Conservation (phyloP, 495 filamentous ascomycete genomes). For the Lophiostoma macrostomum region DNA sequence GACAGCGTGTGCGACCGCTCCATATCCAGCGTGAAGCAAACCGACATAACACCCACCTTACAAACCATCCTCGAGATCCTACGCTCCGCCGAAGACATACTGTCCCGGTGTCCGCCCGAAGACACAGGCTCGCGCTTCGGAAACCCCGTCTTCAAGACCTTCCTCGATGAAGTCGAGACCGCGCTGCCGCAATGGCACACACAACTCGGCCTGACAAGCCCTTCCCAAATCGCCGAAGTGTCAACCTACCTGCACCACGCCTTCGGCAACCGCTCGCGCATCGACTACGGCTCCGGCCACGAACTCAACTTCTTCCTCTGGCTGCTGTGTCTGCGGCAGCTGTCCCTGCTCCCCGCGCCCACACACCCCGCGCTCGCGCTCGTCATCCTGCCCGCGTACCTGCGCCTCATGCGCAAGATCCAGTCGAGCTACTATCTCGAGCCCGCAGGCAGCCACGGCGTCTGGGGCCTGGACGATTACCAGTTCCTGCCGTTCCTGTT, state of each 20-base stretch:
- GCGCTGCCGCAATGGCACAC: constrained; percentile 55
- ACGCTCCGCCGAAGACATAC: constrained; percentile 58
- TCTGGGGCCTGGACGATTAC: constrained; percentile 98
- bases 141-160: constrained; percentile 82
- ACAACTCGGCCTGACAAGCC: constrained; percentile 37
- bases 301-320: constrained; percentile 95
- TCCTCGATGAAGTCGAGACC: constrained; percentile 69
- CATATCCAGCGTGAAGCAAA: constrained; percentile 61
- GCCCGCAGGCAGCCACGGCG: constrained; percentile 72
- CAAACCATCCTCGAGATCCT: constrained; percentile 67
- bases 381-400: constrained; percentile 74
- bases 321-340: constrained; percentile 83
- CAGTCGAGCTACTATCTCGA: constrained; percentile 93
- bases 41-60: constrained; percentile 55
- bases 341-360: constrained; percentile 57
- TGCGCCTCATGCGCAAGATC: constrained; percentile 73
- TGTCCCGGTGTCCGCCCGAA: constrained; percentile 67
- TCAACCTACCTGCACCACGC: constrained; percentile 77
- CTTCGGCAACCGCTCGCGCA: constrained; percentile 80
- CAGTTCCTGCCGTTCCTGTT: constrained; percentile 96
- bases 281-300: constrained; percentile 96
- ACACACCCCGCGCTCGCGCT: constrained; percentile 74
- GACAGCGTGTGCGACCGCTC: constrained; percentile 75
- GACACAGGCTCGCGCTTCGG: constrained; percentile 91
- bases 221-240: constrained; percentile 63